A percentile compares a stretch with the other conserved stretches of the same genome.
Evolutionary conservation across 768 basidiomycete genomes (phyloP).

Genomic region (Tulasnella sp.): DNA sequence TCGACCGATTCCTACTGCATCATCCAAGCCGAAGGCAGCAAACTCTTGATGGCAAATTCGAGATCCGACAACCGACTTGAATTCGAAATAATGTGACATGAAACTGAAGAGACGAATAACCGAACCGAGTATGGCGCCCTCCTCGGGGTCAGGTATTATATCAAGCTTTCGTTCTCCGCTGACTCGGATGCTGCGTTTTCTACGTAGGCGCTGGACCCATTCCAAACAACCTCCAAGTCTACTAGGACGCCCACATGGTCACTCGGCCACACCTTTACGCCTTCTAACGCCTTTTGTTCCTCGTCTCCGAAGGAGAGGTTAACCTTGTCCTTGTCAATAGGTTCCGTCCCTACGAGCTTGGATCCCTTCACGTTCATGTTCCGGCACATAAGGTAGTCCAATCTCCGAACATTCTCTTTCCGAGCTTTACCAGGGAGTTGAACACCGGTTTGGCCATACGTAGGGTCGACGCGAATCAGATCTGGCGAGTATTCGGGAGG

Average conservation of each 20-base stretch:
- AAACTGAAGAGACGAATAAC: too few species aligned
- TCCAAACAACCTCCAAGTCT: constrained; percentile 5
- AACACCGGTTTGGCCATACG: constrained; percentile 5
- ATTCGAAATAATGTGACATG: too few species aligned
- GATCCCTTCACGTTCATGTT: not conserved
- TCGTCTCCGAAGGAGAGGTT: not conserved
- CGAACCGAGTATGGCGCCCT: too few species aligned
- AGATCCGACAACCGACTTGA: too few species aligned
- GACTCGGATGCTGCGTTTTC: not conserved
- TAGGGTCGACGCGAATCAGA: not conserved
- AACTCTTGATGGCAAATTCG: too few species aligned
- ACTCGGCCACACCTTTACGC: constrained; percentile 5
- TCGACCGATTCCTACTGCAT: too few species aligned
- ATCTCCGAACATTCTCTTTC: not conserved
- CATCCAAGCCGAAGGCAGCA: too few species aligned
- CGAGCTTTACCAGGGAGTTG: not conserved
- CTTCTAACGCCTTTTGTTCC: not conserved
- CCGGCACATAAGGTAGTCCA: not conserved
- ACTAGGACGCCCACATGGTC: constrained; percentile 7
- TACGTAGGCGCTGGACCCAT: not conserved
- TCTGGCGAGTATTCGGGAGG: not conserved
- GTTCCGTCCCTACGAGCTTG: not conserved
- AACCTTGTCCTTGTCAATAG: not conserved
- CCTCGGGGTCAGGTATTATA: not conserved
- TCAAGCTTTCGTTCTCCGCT: not conserved